These are phyloP conservation scores for Aspergillus flavus DNA, from an alignment of 2,329 filamentous ascomycete species.

Conservation along the genomic window DNA sequence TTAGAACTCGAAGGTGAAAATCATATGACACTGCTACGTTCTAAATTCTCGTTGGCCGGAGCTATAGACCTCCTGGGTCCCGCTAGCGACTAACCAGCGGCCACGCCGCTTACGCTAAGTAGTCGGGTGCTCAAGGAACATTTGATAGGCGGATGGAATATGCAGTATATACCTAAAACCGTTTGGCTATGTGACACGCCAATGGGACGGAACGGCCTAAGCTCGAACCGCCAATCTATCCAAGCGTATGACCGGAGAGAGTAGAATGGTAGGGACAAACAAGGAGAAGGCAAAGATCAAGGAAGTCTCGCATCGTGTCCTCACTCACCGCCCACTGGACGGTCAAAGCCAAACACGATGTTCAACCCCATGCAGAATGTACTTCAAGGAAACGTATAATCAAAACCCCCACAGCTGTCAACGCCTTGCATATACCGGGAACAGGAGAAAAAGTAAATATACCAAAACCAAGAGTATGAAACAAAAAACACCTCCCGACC, in stretches of 20 bases:
- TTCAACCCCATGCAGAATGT: constrained; percentile 14
- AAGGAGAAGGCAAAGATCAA: constrained; percentile 12
- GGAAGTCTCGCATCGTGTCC: constrained; percentile 9
- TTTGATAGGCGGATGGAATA: constrained; percentile 19
- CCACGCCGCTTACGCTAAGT: constrained; percentile 16
- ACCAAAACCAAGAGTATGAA: neutral
- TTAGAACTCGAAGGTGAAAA: neutral
- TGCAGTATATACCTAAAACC: constrained; percentile 24
- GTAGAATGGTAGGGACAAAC: constrained; percentile 11
- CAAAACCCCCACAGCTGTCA: constrained; percentile 24
- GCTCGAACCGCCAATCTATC: constrained; percentile 15
- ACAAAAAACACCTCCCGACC: constrained; percentile 17
- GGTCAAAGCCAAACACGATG: constrained; percentile 7
- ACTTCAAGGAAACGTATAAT: constrained; percentile 10
- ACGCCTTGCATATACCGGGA: constrained; percentile 30
- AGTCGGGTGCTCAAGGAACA: constrained; percentile 4
- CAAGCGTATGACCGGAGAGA: constrained; percentile 13
- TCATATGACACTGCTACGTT: constrained; percentile 20
- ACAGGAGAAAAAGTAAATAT: constrained; percentile 11
- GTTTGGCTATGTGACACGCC: constrained; percentile 22
- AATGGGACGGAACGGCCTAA: constrained; percentile 16
- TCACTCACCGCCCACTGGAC: constrained; percentile 4
- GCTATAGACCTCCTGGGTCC: constrained; percentile 1
- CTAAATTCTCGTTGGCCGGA: constrained; percentile 19
- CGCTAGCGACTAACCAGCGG: constrained; percentile 8